Evolutionary conservation across 768 basidiomycete genomes (phyloP).

Genomic region (Lyophyllum semitale): DNA sequence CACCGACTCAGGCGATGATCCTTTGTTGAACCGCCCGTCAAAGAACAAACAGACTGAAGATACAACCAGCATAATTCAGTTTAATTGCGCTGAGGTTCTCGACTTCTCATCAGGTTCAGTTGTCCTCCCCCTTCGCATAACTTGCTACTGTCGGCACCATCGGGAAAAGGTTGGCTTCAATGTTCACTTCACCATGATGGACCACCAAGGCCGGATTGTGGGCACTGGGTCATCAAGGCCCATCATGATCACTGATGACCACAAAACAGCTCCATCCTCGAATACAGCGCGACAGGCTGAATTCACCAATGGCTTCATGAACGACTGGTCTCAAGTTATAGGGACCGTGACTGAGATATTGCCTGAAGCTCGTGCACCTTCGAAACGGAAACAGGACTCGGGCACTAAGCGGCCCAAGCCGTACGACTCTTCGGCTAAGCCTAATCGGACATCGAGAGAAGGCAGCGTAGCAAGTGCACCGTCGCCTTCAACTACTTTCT

Average conservation of each 20-base stretch:
- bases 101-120: conserved; percentile 88
- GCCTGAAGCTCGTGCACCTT: conserved; percentile 40
- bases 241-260: conserved; percentile 99
- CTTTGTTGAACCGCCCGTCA: conserved; percentile 35
- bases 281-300: conserved; percentile 31
- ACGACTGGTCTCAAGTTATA: conserved; percentile 51
- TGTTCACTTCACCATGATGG: conserved; percentile 84
- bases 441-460: conserved; percentile 48
- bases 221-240: conserved; percentile 83
- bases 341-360: conserved; percentile 27
- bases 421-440: conserved; percentile 57
- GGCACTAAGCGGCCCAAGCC: conserved; percentile 70
- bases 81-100: conserved; percentile 90
- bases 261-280: conserved; percentile 69
- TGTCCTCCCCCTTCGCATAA: conserved; percentile 90
- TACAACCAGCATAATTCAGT: conserved; percentile 86
- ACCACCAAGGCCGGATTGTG: conserved; percentile 76
- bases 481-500: conserved; percentile 48
- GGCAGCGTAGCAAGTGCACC: conserved; percentile 53
- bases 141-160: conserved; percentile 98
- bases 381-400: conserved; percentile 53
- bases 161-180: conserved; percentile 95
- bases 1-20: conserved; percentile 66
- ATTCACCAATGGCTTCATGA: conserved; percentile 31
- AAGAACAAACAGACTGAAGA: conserved; percentile 61